Evolutionary conservation across 495 filamentous ascomycete genomes (phyloP), one percentile per base, ranked within the genome.

Genomic region (Lophiotrema nucula): DNA sequence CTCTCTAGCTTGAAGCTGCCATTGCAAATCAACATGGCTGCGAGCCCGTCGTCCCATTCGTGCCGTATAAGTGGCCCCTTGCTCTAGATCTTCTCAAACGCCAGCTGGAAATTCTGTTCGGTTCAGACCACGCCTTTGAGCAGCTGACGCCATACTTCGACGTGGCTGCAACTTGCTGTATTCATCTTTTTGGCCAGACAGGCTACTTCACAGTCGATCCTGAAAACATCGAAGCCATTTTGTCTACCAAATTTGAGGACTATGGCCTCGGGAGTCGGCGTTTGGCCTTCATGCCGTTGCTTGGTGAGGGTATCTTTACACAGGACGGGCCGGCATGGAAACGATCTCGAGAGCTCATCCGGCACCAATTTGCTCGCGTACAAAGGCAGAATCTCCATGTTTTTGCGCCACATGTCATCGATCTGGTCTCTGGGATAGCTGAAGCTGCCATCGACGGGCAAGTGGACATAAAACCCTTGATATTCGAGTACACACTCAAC

Each of bases 271-370:
- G 69, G 2, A 38, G 35, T 13, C 71, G 77, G 31, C 67, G 69
- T 25, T 28, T 67, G 15, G 66, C 68, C 4, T 60, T 70, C 12
- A 61, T 67, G 23, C 70, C 73, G 12, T 55, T 80, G 18, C 64
- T 83, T 23, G 78, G 81, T 3, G 69, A 77, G 13, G 80, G 81
- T 3, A 81, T 84, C 51, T 83, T 84, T 61, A 74, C 76, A 0
- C 75, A 80, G 47, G 78, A 83, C 21, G 81, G 81, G 0, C 26
- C 47, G 31, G 54, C 69, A 6, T 84, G 81, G 81, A 71, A 74
- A 28, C 77, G 75, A 4, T 82, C 80, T 1, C 75, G 83, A 13
- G 75, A 75, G 15, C 66, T 85, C 24, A 73, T 87, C 22, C 75
- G 79, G 0, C 83, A 76, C 0, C 78, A 81, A 43, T 85, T 87